A percentile compares a stretch with the other conserved stretches of the same genome.
phyloP scores from a whole-genome alignment of 768 basidiomycete genomes.

The Hypsizygus marmoreus region DNA sequence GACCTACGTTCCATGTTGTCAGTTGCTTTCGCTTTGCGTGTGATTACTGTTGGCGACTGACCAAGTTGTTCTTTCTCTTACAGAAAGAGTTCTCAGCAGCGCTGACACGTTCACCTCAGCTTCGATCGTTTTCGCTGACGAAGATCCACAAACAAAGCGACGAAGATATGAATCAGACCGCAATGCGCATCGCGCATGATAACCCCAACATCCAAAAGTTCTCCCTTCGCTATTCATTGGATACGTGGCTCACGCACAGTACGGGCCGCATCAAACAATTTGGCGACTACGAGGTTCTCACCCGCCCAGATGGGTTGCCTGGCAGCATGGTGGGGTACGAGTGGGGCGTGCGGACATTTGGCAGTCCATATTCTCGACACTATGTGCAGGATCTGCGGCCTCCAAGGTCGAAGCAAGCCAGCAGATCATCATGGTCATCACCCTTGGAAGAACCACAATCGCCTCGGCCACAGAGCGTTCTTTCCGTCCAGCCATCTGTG shows the following conservation, averaged over 20 bases:
- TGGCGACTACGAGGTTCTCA: conserved; percentile 29
- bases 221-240: conserved; percentile 32
- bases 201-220: conserved; percentile 34
- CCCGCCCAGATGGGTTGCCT: conserved; percentile 15
- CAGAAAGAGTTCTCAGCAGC: conserved; percentile 36
- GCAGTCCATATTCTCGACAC: conserved; percentile 13
- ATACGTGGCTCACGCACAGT: conserved; percentile 37
- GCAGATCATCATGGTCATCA: conserved; percentile 18
- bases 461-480: conserved; percentile 14
- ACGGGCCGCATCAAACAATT: conserved; percentile 32
- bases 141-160: conserved; percentile 38
- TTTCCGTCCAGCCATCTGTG: too few relatives aligned
- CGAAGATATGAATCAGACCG: conserved; percentile 33
- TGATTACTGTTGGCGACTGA: background rate
- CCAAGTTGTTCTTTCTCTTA: background rate
- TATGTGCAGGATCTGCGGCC: conserved; percentile 17
- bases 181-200: conserved; percentile 29
- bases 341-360: conserved; percentile 19
- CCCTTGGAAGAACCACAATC: conserved; percentile 13
- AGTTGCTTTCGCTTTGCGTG: conserved; percentile 14
- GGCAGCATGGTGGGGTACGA: conserved; percentile 14
- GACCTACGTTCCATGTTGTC: conserved; percentile 37
- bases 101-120: conserved; percentile 26
- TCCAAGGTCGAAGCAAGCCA: conserved; percentile 10
- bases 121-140: conserved; percentile 35